These are phyloP conservation scores for Polychaeton citri DNA, from an alignment of 2,329 filamentous ascomycete genomes.

Conservation along the genomic window DNA sequence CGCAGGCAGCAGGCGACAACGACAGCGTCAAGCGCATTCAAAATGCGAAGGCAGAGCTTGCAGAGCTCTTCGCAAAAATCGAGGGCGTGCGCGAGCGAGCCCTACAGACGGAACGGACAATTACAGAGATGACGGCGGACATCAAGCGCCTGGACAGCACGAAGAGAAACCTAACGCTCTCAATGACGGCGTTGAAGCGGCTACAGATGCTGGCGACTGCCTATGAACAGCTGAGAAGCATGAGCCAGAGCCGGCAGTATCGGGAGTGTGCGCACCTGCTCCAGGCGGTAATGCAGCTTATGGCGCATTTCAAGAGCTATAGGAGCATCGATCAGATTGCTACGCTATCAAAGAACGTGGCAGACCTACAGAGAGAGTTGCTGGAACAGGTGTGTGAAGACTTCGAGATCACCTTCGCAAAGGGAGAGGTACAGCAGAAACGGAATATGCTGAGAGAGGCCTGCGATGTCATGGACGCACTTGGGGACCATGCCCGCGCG, in stretches of 20 bases:
- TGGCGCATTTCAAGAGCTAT: constrained; percentile 98
- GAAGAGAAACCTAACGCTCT: constrained; percentile 89
- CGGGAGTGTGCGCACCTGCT: constrained; percentile 86
- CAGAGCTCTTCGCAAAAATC: constrained; percentile 84
- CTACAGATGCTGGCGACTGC: constrained; percentile 98
- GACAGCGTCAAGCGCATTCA: constrained; percentile 87
- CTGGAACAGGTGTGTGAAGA: constrained; percentile 98
- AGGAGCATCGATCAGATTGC: constrained; percentile 97
- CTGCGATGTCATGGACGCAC: constrained; percentile 84
- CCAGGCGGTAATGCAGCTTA: constrained; percentile 90
- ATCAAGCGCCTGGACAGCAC: constrained; percentile 95
- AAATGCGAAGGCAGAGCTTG: constrained; percentile 77
- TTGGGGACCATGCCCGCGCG: constrained; percentile 73
- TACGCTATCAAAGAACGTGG: constrained; percentile 78
- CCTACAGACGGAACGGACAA: constrained; percentile 83
- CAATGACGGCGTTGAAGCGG: constrained; percentile 94
- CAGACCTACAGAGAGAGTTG: constrained; percentile 82
- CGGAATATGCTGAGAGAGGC: constrained; percentile 67
- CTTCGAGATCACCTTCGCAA: constrained; percentile 90
- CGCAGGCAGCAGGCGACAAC: constrained; percentile 72
- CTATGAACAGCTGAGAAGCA: constrained; percentile 83
- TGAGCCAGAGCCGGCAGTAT: constrained; percentile 81
- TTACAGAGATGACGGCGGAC: constrained; percentile 97
- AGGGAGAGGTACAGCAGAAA: constrained; percentile 62
- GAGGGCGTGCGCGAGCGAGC: constrained; percentile 82